phyloP scores from a whole-genome alignment of 805 yeast species.

The Debaryomyces hansenii region DNA sequence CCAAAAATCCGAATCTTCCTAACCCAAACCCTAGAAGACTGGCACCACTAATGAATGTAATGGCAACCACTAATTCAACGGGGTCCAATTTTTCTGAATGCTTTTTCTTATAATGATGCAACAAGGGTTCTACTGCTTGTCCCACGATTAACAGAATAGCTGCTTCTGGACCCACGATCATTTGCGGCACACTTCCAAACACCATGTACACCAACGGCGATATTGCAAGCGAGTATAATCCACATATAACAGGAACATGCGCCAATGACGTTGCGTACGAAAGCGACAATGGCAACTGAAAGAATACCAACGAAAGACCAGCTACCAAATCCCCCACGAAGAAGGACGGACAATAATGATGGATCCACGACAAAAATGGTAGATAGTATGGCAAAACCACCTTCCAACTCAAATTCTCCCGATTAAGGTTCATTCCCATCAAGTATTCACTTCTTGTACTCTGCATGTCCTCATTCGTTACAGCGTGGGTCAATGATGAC shows the following conservation, averaged over 20 bases:
- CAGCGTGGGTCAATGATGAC: not conserved
- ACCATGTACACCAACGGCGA: conserved; percentile 41
- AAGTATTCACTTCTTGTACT: not conserved
- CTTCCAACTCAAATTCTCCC: conserved; percentile 25
- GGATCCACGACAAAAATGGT: conserved; percentile 70
- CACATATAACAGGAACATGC: conserved; percentile 42
- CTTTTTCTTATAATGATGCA: conserved; percentile 37
- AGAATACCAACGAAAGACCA: conserved; percentile 84
- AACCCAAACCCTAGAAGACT: conserved; percentile 71
- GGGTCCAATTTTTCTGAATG: conserved; percentile 27
- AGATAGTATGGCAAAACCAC: conserved; percentile 57
- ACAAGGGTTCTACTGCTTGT: conserved; percentile 44
- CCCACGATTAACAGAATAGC: conserved; percentile 48
- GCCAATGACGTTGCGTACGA: conserved; percentile 44
- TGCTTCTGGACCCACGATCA: conserved; percentile 48
- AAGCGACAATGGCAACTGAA: conserved; percentile 81
- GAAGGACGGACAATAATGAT: conserved; percentile 40
- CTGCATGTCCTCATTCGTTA: not conserved
- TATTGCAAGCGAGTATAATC: conserved; percentile 37
- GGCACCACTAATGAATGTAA: conserved; percentile 76
- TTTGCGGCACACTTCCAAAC: conserved; percentile 47
- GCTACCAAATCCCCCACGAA: conserved; percentile 70
- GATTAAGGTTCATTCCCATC: conserved; percentile 13
- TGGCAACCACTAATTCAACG: conserved; percentile 59
- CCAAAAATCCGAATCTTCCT: conserved; percentile 75